These are phyloP conservation scores for Nicotiana attenuata DNA, from an alignment of 257 asterid species.

Conservation along the genomic window DNA sequence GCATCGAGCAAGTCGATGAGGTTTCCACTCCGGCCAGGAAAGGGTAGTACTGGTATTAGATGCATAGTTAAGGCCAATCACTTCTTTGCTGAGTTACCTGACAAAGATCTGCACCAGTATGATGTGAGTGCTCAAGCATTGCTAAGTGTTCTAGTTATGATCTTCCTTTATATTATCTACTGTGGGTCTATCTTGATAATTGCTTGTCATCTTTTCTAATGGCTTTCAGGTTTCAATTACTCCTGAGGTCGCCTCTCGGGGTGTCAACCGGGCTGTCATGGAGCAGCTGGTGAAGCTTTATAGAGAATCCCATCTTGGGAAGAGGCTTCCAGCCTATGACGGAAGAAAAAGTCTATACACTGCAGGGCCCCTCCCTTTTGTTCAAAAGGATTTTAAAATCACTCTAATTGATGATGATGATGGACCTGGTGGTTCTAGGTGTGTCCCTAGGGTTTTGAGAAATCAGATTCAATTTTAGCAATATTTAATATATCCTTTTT, in stretches of 20 bases:
- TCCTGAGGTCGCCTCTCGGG: slow-evolving; percentile 89
- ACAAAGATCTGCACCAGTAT: slow-evolving; percentile 89
- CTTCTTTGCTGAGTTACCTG: slow-evolving; percentile 86
- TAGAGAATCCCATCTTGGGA: slow-evolving; percentile 74
- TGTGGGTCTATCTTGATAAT: neutral
- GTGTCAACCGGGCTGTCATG: slow-evolving; percentile 91
- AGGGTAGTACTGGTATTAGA: slow-evolving; percentile 61
- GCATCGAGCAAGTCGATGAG: slow-evolving; percentile 82
- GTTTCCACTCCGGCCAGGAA: slow-evolving; percentile 88
- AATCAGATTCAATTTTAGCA: neutral
- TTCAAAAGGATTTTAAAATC: slow-evolving; percentile 57
- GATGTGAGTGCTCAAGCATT: slow-evolving; percentile 47
- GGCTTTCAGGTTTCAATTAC: slow-evolving; percentile 60
- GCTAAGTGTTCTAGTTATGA: neutral
- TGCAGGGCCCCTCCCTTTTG: slow-evolving; percentile 89
- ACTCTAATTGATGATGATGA: slow-evolving; percentile 78
- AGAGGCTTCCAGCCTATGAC: slow-evolving; percentile 92
- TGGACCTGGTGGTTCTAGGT: slow-evolving; percentile 61
- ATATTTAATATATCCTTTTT: neutral
- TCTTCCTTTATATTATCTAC: neutral
- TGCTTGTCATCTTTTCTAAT: neutral
- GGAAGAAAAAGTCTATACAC: slow-evolving; percentile 94
- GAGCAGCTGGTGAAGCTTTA: slow-evolving; percentile 61
- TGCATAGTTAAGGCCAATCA: slow-evolving; percentile 93
- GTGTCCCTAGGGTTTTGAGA: neutral